A percentile compares a stretch with the other conserved stretches of the same genome.
These are phyloP conservation scores for Aspergillus fumigatus DNA, from an alignment of 2,329 filamentous ascomycete species.

Conservation along the genomic window DNA sequence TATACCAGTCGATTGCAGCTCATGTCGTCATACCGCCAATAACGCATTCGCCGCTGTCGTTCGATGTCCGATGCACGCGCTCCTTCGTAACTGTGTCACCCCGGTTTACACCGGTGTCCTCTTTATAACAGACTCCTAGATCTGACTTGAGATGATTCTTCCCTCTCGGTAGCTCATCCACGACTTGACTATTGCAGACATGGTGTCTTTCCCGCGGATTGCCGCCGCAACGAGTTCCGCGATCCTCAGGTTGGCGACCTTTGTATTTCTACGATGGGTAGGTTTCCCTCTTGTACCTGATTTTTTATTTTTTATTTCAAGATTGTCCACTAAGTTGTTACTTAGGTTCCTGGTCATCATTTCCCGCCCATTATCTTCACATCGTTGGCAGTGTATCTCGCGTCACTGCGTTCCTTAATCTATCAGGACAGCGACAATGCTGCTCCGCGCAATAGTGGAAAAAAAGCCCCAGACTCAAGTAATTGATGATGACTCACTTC, in stretches of 20 bases:
- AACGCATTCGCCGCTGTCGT: not conserved
- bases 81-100: not conserved
- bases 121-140: not conserved
- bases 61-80: not conserved
- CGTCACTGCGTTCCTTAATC: conserved; percentile 29
- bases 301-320: too few species aligned
- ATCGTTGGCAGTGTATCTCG: conserved; percentile 43
- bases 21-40: conserved; percentile 6
- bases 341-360: conserved; percentile 36
- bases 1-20: not conserved
- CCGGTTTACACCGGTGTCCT: not conserved
- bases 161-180: not conserved
- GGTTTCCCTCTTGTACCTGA: not conserved
- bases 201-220: conserved; percentile 30
- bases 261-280: conserved; percentile 45
- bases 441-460: conserved; percentile 5
- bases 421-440: conserved; percentile 4
- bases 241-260: conserved; percentile 32
- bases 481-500: not conserved
- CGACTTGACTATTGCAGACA: conserved; percentile 10
- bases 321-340: not conserved
- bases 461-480: conserved; percentile 6
- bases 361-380: conserved; percentile 37
- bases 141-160: not conserved
- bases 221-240: conserved; percentile 34